Evolutionary conservation across 495 filamentous ascomycete species (phyloP).

Genomic region (Lindgomyces ingoldianus): DNA sequence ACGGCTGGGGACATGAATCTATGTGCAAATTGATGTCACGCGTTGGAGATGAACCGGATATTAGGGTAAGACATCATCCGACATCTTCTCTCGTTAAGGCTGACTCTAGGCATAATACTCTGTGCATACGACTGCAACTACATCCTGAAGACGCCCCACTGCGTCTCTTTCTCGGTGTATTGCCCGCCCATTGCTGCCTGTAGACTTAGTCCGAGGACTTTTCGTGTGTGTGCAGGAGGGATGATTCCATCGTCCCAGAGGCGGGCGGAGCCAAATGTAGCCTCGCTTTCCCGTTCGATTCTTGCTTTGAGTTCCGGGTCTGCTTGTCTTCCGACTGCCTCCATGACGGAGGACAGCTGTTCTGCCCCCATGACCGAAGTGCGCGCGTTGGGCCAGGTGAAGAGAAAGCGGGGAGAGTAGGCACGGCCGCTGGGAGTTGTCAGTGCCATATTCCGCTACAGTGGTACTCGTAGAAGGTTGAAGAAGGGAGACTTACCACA

Average conservation of each 20-base stretch:
- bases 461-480: not conserved
- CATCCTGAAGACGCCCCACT: slow-evolving; percentile 97
- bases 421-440: slow-evolving; percentile 73
- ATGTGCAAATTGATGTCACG: too few relatives aligned
- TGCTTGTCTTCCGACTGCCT: slow-evolving; percentile 80
- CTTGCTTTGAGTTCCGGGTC: slow-evolving; percentile 79
- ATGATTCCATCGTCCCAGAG: slow-evolving; percentile 98
- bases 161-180: slow-evolving; percentile 55
- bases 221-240: slow-evolving; percentile 81
- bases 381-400: slow-evolving; percentile 96
- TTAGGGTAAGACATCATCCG: too few relatives aligned
- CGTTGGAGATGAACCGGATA: too few relatives aligned
- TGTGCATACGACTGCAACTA: slow-evolving; percentile 45
- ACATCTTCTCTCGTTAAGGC: too few relatives aligned
- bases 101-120: too few relatives aligned
- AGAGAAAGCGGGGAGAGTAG: slow-evolving; percentile 85
- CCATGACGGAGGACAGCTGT: slow-evolving; percentile 91
- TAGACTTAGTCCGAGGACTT: slow-evolving; percentile 79
- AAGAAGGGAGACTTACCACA: slow-evolving; percentile 67
- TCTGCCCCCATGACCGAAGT: slow-evolving; percentile 96
- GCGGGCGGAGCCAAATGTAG: slow-evolving; percentile 80
- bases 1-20: too few relatives aligned
- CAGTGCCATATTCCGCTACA: not conserved
- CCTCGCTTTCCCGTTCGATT: slow-evolving; percentile 90
- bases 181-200: slow-evolving; percentile 72